Evolutionary conservation across 331 rosid species (phyloP).

Genomic region (Arachis monticola): DNA sequence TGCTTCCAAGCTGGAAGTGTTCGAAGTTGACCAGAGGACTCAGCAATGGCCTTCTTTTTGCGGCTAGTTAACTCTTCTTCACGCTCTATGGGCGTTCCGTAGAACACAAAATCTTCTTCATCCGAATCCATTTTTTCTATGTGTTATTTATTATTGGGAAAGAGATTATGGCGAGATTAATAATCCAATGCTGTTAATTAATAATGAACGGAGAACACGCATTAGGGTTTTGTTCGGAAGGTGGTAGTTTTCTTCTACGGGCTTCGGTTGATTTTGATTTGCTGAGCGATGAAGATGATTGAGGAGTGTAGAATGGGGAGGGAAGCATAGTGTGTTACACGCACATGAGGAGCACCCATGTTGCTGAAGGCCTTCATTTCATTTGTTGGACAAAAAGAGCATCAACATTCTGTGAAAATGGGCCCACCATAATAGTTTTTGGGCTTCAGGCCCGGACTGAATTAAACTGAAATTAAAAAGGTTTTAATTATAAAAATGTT

Average conservation of each 20-base stretch:
- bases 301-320: not conserved
- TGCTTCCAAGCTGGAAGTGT: constrained; percentile 91
- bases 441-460: no score
- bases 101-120: constrained; percentile 84
- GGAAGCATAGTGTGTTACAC: not conserved
- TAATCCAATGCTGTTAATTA: not conserved
- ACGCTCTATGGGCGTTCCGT: constrained; percentile 92
- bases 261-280: not conserved
- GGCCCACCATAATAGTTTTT: no score
- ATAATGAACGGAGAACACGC: not conserved
- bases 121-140: constrained; percentile 71
- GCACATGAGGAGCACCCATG: not conserved
- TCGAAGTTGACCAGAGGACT: constrained; percentile 86
- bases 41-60: constrained; percentile 92
- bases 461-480: no score
- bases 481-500: no score
- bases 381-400: not conserved
- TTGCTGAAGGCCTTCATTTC: not conserved
- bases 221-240: constrained; percentile 33
- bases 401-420: no score
- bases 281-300: not conserved
- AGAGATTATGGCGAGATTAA: constrained; percentile 1
- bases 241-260: not conserved
- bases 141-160: not conserved
- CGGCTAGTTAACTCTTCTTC: constrained; percentile 87